Conservation (phyloP, 352 stramenopile genomes). For the Phytophthora ramorum region DNA sequence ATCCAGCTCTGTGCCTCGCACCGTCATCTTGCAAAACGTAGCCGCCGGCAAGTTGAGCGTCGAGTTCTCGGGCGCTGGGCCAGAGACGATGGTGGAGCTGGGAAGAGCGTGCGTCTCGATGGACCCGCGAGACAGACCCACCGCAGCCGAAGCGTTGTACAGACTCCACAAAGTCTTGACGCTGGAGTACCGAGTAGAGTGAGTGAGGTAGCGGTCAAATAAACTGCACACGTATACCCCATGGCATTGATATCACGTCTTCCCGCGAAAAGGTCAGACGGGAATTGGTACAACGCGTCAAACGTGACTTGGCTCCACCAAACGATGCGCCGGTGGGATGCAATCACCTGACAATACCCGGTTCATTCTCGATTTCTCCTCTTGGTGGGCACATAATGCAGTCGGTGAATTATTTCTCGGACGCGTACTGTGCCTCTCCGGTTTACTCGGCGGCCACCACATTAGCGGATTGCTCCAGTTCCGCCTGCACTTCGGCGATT, state of each 20-base stretch:
- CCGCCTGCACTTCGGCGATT: constrained; percentile 16
- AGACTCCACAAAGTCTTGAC: constrained; percentile 28
- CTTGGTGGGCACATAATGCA: constrained; percentile 5
- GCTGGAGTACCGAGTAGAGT: constrained; percentile 6
- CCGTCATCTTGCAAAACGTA: constrained; percentile 45
- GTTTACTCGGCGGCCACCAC: constrained; percentile 9
- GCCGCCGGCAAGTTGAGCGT: constrained; percentile 37
- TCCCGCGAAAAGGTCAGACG: neutral
- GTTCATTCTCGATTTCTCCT: constrained; percentile 16
- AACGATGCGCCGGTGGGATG: neutral
- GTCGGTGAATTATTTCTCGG: constrained; percentile 26
- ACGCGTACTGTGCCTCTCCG: constrained; percentile 18
- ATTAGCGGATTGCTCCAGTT: constrained; percentile 15
- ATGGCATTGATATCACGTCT: neutral
- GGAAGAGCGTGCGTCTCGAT: constrained; percentile 31
- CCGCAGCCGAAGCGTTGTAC: constrained; percentile 39
- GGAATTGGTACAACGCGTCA: neutral
- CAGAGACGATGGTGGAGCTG: constrained; percentile 20
- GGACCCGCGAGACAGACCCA: constrained; percentile 32
- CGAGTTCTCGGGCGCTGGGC: constrained; percentile 25
- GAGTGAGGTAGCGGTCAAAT: neutral
- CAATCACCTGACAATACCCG: neutral
- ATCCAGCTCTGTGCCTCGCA: constrained; percentile 20
- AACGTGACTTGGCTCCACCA: neutral
- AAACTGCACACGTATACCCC: neutral